Conservation (phyloP, 805 yeast species). For the Kodamaea neixiangensis region DNA sequence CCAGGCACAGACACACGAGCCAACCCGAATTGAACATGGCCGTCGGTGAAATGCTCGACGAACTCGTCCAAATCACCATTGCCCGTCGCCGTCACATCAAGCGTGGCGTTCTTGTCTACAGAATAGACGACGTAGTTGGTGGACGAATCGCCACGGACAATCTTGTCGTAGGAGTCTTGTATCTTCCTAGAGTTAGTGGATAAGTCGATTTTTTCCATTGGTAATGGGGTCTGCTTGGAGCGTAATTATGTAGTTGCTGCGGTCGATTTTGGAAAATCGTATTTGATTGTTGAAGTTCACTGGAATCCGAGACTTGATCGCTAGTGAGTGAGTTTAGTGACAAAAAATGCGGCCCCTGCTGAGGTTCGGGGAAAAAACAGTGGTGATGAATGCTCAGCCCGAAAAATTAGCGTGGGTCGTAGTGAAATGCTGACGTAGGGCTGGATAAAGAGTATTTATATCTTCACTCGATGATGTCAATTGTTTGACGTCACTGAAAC, state of each 20-base stretch:
- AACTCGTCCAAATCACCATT: constrained; percentile 74
- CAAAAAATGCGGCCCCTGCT: background rate
- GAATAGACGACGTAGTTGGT: constrained; percentile 79
- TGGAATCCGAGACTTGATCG: background rate
- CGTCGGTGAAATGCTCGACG: constrained; percentile 78
- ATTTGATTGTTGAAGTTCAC: constrained; percentile 3
- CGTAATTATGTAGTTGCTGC: background rate
- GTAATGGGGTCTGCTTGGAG: background rate
- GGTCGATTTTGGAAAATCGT: background rate
- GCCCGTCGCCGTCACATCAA: constrained; percentile 53
- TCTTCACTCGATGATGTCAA: too few species aligned
- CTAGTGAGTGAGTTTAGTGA: background rate
- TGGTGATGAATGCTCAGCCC: background rate
- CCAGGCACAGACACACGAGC: constrained; percentile 87
- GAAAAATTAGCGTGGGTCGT: too few species aligned
- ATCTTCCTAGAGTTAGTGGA: constrained; percentile 75
- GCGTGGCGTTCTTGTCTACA: constrained; percentile 58
- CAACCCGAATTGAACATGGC: constrained; percentile 87
- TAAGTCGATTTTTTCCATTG: constrained; percentile 58
- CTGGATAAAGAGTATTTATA: too few species aligned
- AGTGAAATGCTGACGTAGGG: background rate
- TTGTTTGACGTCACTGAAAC: too few species aligned
- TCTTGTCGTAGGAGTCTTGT: constrained; percentile 71
- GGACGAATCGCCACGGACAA: constrained; percentile 74
- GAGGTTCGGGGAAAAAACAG: background rate